Conservation (phyloP, 1,284 basidiomycete species). For the Xerocomus amazonicus region DNA sequence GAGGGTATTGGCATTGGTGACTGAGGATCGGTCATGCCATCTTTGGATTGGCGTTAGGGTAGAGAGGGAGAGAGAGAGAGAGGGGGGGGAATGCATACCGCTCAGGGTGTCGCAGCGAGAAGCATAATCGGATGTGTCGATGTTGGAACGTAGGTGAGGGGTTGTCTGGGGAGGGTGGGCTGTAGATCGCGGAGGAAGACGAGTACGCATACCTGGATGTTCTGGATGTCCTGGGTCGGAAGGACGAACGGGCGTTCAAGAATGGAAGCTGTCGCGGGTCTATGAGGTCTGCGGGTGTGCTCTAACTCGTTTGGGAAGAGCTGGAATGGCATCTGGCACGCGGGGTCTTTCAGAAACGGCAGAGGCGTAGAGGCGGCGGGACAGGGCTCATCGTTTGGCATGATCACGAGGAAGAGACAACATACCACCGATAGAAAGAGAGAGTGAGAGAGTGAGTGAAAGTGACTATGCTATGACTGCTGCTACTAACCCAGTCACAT, state of each 20-base stretch:
- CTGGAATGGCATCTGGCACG: constrained; percentile 33
- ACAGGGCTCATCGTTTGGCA: constrained; percentile 22
- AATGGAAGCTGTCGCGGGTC: constrained; percentile 54
- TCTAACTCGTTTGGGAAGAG: constrained; percentile 23
- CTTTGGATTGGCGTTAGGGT: constrained; percentile 21
- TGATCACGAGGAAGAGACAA: constrained; percentile 22
- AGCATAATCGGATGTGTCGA: constrained; percentile 11
- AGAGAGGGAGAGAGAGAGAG: constrained; percentile 15
- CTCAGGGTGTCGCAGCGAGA: constrained; percentile 16
- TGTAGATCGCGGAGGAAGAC: background rate
- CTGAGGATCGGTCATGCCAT: constrained; percentile 16
- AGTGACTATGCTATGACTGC: too few relatives aligned
- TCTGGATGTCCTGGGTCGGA: constrained; percentile 19
- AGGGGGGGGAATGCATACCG: constrained; percentile 18
- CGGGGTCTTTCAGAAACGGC: constrained; percentile 24
- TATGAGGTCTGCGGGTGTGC: constrained; percentile 29
- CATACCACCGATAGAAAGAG: too few relatives aligned
- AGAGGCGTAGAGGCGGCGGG: constrained; percentile 22
- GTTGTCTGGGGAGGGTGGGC: constrained; percentile 4
- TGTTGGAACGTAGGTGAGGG: constrained; percentile 6
- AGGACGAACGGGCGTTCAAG: constrained; percentile 33
- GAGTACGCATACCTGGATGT: constrained; percentile 8
- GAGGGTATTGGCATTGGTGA: constrained; percentile 20
- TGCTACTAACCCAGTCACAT: constrained; percentile 27
- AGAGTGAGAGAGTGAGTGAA: too few relatives aligned